Base-by-base conservation (phyloP, 2,329 filamentous ascomycete species). In the Stagonosporopsis chrysanthemi region DNA sequence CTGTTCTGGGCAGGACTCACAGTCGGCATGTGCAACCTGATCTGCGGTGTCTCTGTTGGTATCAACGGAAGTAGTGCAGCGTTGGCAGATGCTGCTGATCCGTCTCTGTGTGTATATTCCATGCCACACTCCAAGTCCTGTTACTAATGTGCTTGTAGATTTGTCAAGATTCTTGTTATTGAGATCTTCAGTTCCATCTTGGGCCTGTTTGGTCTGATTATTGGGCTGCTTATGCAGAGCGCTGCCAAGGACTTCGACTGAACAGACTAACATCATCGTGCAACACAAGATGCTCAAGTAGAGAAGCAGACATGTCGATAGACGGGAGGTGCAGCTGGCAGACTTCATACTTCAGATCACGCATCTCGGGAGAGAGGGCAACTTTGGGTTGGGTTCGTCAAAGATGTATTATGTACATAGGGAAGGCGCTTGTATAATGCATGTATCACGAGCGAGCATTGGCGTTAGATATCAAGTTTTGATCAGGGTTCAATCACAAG, bases 141-240 rank as follows among this genome's bases (percentile, higher is more conserved):
- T 9, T 5, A 19, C 62, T 70, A 36, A 70, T 43, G 36, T 8
- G 3, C 1, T 3, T 36, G 17, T 62, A 97, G 93, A 52, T 99
- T 99, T 79, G 94, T 99, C 80, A 97, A 97, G 82, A 97, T 99
- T 67, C 88, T 99, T 49, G 94, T 99, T 67, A 96, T 99, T 72
- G 96, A 99, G 80, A 99, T 99, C 77, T 99, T 99, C 83, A 97
- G 93, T 76, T 98, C 94, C 38, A 94, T 99, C 45, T 84, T 99
- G 11, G 95, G 96, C 63, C 87, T 99, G 3, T 99, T 99, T 73
- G 96, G 95, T 57, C 84, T 99, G 63, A 99, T 99, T 73, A 88
- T 99, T 67, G 95, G 96, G 42, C 85, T 99, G 52, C 83, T 99
- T 65, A 85, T 98, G 49, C 91, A 91, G 57, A 85, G 89, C 75